These are phyloP conservation scores for Mortierella sp. DNA, from an alignment of 371 early-diverging fungal species.

Conservation along the genomic window DNA sequence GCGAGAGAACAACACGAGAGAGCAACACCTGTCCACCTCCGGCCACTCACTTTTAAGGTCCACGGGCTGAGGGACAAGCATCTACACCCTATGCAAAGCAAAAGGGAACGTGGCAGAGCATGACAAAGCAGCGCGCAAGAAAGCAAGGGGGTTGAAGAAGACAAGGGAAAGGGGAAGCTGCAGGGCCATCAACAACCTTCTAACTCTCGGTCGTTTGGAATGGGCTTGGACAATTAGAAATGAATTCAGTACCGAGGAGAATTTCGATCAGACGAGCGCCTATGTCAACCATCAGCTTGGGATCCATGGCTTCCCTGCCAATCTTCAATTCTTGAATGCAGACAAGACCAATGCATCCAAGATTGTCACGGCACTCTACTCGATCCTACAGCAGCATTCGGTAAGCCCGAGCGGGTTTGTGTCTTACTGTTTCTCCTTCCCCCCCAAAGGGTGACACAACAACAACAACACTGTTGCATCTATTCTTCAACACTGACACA, in stretches of 20 bases:
- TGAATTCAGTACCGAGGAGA: conserved; percentile 40
- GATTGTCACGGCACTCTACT: conserved; percentile 41
- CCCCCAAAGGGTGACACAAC: too few species aligned
- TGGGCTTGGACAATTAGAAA: conserved; percentile 18
- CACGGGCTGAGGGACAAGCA: too few species aligned
- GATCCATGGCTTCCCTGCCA: conserved; percentile 34
- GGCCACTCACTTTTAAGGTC: too few species aligned
- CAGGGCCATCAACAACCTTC: background rate
- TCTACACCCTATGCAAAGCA: too few species aligned
- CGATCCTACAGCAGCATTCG: conserved; percentile 47
- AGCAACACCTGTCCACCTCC: too few species aligned
- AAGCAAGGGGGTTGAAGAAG: too few species aligned
- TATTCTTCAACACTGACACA: too few species aligned
- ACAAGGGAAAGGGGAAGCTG: background rate
- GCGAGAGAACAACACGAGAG: too few species aligned
- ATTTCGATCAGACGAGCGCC: conserved; percentile 46
- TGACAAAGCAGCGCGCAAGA: too few species aligned
- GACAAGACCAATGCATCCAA: conserved; percentile 33
- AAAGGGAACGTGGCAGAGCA: too few species aligned
- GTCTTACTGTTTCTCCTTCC: background rate
- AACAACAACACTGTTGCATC: too few species aligned
- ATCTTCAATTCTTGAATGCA: conserved; percentile 31
- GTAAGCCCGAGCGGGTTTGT: conserved; percentile 9
- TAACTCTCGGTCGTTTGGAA: background rate
- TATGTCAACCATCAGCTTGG: conserved; percentile 43